Base-by-base conservation (phyloP, 176 grass and related monocot species). In the Eragrostis curvula region DNA sequence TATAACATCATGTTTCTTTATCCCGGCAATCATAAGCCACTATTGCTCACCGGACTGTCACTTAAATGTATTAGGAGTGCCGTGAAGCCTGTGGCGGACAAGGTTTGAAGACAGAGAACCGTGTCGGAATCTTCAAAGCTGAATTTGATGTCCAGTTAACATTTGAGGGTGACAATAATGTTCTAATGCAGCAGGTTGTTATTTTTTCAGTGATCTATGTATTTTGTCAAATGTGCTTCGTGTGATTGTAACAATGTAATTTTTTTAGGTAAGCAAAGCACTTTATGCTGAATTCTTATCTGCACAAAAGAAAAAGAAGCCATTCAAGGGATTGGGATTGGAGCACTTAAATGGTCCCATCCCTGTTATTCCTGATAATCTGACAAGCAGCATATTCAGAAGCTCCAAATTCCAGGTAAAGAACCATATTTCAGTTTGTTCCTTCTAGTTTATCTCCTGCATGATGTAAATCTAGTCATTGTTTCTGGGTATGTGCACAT, bases 141-240 rank as follows among this genome's bases (percentile, higher is more conserved):
- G 96, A 99, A 90, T 99, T 88, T 86, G 96, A 99, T 89, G 96
- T 99, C 65, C 96, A 99, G 63, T 96, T 81, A 43, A 99, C 96
- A 52, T 99, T 99, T 85, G 96, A 99, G 87, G 96, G 96, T 77
- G 96, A 98, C 64, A 98, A 98, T 74, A 95, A 98, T 67, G 79
- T 98, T 80, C 82, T 98, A 81, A 88, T 98, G 87, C 96, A 98
- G 74, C 96, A 98, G 92, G 96, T 98, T 78, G 82, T 77, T 83
- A 27, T 53, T 44, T 62, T 41, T 66, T 43, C 32, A 68, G 66
- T 60, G n/a, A 43, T 66, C 65, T 39, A 47, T 56, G 46, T 23
- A 75, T 79, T 66, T 83, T 66, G 29, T 56, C 63, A 45, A 83
- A 80, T n/a, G 41, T 30, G 21, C 67, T 68, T 85, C 57, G 16